Conservation (phyloP, 495 filamentous ascomycete genomes). For the Penicillium lagena region DNA sequence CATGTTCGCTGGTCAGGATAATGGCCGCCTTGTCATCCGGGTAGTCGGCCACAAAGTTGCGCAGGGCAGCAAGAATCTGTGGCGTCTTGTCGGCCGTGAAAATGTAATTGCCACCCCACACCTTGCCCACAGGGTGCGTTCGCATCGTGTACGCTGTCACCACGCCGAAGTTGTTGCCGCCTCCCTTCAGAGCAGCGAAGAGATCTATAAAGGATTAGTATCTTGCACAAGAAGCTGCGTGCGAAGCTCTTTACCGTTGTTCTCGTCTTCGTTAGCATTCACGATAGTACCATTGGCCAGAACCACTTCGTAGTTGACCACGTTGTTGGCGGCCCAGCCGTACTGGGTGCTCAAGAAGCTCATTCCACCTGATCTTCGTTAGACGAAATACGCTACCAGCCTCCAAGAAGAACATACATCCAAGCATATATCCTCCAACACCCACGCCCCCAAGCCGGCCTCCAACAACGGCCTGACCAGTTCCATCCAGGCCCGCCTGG, state of each 20-base stretch:
- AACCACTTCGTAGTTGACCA: constrained; percentile 49
- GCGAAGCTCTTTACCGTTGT: constrained; percentile 19
- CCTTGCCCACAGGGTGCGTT: constrained; percentile 34
- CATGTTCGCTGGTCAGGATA: constrained; percentile 48
- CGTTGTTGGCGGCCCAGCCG: constrained; percentile 50
- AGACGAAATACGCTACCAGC: background rate
- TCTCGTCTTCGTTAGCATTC: constrained; percentile 33
- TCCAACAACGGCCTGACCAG: constrained; percentile 29
- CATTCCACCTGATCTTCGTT: constrained; percentile 26
- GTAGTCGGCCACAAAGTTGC: constrained; percentile 47
- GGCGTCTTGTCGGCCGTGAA: constrained; percentile 37
- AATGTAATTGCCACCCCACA: constrained; percentile 49
- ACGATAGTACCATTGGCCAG: constrained; percentile 49
- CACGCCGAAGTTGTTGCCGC: constrained; percentile 55
- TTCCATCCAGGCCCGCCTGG: constrained; percentile 26
- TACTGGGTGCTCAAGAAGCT: constrained; percentile 50
- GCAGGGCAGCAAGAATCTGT: constrained; percentile 38
- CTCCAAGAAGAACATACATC: constrained; percentile 19
- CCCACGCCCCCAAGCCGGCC: constrained; percentile 33
- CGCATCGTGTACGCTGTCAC: constrained; percentile 49
- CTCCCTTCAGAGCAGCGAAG: constrained; percentile 50
- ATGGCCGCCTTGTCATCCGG: constrained; percentile 45
- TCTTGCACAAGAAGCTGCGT: too few species aligned
- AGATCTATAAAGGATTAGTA: constrained; percentile 34
- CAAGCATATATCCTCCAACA: constrained; percentile 37